Evolutionary conservation across 192 early-diverging fungal genomes (phyloP).

Genomic region (Rhizophagus clarus): DNA sequence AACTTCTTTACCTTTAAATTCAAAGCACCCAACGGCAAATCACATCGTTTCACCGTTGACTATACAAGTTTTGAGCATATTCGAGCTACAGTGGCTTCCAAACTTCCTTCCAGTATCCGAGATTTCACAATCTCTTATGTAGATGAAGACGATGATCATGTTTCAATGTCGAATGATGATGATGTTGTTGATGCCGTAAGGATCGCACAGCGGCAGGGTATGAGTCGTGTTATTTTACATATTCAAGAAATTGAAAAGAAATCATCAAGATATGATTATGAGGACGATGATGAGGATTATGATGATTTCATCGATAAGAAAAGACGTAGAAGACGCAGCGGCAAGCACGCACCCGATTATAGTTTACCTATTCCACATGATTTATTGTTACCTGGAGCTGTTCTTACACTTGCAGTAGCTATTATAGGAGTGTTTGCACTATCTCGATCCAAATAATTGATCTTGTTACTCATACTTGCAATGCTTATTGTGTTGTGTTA

Average conservation of each 20-base stretch:
- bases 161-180: constrained; percentile 73
- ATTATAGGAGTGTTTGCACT: constrained; percentile 58
- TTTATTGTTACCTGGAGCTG: constrained; percentile 55
- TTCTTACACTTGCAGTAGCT: constrained; percentile 53
- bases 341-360: constrained; percentile 39
- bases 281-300: constrained; percentile 13
- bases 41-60: constrained; percentile 72
- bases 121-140: constrained; percentile 72
- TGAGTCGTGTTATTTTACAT: constrained; percentile 74
- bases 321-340: constrained; percentile 1
- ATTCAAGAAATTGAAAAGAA: constrained; percentile 43
- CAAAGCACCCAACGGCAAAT: constrained; percentile 69
- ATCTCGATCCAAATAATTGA: constrained; percentile 27
- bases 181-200: constrained; percentile 86
- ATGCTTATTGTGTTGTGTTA: background rate
- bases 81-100: constrained; percentile 57
- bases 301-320: background rate
- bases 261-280: background rate
- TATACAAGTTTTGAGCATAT: constrained; percentile 55
- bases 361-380: constrained; percentile 45
- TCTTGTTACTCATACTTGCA: background rate
- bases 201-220: constrained; percentile 77
- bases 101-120: constrained; percentile 47
- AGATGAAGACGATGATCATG: constrained; percentile 91
- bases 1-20: constrained; percentile 74